Evolutionary conservation across 2,329 filamentous ascomycete species (phyloP).

Genomic region (Zasmidium citrigriseum): DNA sequence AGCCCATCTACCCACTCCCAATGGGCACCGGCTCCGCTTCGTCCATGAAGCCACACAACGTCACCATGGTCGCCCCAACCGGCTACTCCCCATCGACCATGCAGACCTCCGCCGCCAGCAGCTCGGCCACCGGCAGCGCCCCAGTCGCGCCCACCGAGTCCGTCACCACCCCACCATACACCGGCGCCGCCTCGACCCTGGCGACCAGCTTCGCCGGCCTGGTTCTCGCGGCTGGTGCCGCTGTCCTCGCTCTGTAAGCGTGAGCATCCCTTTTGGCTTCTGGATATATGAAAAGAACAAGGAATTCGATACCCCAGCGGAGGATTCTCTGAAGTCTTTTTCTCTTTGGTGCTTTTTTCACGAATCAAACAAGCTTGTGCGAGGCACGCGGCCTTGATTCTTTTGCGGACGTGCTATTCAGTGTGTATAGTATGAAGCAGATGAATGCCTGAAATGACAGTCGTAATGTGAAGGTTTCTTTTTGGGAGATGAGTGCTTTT

Average conservation of each 20-base stretch:
- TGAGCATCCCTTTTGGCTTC: no score
- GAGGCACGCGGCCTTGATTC: background rate
- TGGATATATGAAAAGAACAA: background rate
- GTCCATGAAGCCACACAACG: constrained; percentile 15
- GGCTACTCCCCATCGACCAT: constrained; percentile 35
- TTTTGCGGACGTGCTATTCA: background rate
- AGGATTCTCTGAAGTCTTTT: background rate
- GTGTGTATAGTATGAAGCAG: background rate
- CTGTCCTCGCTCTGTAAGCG: constrained; percentile 39
- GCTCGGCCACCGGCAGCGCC: constrained; percentile 25
- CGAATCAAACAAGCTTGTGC: background rate
- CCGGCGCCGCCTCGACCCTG: constrained; percentile 27
- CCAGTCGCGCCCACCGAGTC: constrained; percentile 20
- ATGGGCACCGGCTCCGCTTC: constrained; percentile 9
- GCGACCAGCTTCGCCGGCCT: constrained; percentile 43
- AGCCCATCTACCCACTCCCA: constrained; percentile 5
- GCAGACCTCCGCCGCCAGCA: constrained; percentile 29
- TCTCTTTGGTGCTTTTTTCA: background rate
- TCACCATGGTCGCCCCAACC: constrained; percentile 35
- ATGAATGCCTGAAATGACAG: background rate
- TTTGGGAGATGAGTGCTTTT: background rate
- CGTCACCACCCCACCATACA: constrained; percentile 25
- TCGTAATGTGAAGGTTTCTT: background rate
- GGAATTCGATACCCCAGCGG: background rate
- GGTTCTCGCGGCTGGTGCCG: constrained; percentile 41